Evolutionary conservation across 352 stramenopile genomes (phyloP).

Genomic region (Phytophthora citrophthora): DNA sequence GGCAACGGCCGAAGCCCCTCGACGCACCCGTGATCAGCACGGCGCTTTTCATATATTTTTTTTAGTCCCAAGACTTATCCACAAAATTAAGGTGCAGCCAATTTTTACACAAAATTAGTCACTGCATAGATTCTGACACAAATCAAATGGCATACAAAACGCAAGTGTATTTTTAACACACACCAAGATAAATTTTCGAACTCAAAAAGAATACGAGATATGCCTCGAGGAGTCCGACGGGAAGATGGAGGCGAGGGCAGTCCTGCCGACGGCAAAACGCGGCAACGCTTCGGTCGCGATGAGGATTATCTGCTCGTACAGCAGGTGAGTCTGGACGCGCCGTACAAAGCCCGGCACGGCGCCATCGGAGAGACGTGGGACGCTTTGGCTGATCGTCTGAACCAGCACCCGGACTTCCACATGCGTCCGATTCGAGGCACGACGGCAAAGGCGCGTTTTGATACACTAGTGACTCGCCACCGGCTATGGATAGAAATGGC

Average conservation of each 20-base stretch:
- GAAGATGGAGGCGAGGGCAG: conserved; percentile 11
- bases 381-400: conserved; percentile 21
- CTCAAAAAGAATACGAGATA: conserved; percentile 1
- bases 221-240: conserved; percentile 9
- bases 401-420: conserved; percentile 28
- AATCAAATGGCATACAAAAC: too few species aligned
- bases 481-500: conserved; percentile 20
- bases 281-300: conserved; percentile 24
- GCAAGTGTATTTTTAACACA: too few species aligned
- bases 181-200: neutral
- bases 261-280: conserved; percentile 8
- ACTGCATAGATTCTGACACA: too few species aligned
- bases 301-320: conserved; percentile 26
- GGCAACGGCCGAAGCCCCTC: conserved; percentile 80
- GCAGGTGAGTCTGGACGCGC: conserved; percentile 24
- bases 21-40: conserved; percentile 87
- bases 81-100: neutral
- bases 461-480: conserved; percentile 26
- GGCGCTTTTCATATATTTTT: conserved; percentile 29
- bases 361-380: conserved; percentile 29
- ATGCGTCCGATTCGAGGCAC: conserved; percentile 37
- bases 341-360: conserved; percentile 27
- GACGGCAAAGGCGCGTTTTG: conserved; percentile 32
- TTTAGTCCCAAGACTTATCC: neutral
- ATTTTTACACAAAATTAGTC: too few species aligned